Evolutionary conservation across 345 rosid genomes (phyloP).

Genomic region (Gossypium bickii): DNA sequence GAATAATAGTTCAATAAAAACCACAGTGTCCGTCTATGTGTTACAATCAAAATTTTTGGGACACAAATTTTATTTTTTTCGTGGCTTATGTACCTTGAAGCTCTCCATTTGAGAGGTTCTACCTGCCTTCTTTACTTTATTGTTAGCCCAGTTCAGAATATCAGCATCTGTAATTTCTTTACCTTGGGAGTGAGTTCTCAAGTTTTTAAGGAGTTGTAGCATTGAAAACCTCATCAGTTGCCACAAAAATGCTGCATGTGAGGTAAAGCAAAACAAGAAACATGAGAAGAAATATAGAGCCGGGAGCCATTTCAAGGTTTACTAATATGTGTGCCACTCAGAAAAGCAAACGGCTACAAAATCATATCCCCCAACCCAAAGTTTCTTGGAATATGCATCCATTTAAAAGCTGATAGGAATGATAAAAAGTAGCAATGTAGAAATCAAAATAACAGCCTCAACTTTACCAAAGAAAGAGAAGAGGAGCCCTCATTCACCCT

Average conservation of each 20-base stretch:
- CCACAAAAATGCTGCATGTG: slow-evolving; percentile 76
- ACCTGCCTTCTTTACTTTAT: slow-evolving; percentile 71
- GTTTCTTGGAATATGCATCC: background rate
- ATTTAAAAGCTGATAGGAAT: background rate
- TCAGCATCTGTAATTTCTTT: slow-evolving; percentile 89
- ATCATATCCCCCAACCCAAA: background rate
- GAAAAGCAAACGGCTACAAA: background rate
- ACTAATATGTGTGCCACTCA: background rate
- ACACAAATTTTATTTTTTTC: background rate
- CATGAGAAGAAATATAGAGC: slow-evolving; percentile 3
- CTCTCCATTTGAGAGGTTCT: slow-evolving; percentile 74
- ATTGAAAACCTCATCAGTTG: slow-evolving; percentile 94
- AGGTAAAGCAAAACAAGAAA: slow-evolving; percentile 5
- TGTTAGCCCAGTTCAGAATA: slow-evolving; percentile 86
- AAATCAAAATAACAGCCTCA: background rate
- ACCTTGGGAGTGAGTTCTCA: slow-evolving; percentile 84
- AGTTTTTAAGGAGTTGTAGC: slow-evolving; percentile 91
- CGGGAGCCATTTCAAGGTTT: no score
- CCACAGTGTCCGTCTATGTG: slow-evolving; percentile 10
- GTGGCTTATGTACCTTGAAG: slow-evolving; percentile 64
- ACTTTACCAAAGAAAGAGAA: background rate
- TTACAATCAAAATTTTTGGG: background rate
- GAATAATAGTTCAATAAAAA: slow-evolving; percentile 14
- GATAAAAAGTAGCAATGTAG: background rate
- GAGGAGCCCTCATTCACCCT: background rate